Conservation (phyloP, 1,284 basidiomycete species). For the Moesziomyces parantarcticus region DNA sequence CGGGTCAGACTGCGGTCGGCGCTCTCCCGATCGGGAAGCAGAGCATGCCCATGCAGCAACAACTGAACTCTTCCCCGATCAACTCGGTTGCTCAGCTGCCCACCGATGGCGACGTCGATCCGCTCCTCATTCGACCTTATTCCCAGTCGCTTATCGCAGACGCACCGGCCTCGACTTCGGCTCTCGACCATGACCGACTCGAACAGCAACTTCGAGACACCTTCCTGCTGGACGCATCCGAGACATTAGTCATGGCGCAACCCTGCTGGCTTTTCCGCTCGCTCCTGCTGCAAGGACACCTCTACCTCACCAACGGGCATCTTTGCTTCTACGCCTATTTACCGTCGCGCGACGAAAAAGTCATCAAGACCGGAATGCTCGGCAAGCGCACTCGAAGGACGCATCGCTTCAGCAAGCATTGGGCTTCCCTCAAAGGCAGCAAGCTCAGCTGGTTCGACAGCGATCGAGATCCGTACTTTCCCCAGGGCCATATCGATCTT, state of each 20-base stretch:
- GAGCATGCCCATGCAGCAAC: background rate
- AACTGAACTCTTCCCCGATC: slow-evolving; percentile 1
- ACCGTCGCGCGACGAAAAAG: slow-evolving; percentile 48
- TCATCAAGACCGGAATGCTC: slow-evolving; percentile 42
- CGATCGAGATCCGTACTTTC: slow-evolving; percentile 89
- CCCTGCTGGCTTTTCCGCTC: slow-evolving; percentile 66
- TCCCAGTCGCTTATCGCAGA: slow-evolving; percentile 4
- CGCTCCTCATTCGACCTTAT: slow-evolving; percentile 30
- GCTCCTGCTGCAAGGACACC: slow-evolving; percentile 86
- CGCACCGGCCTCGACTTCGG: background rate
- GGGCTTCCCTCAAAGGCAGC: slow-evolving; percentile 53
- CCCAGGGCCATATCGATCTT: slow-evolving; percentile 90
- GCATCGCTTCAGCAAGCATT: slow-evolving; percentile 56
- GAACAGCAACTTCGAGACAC: slow-evolving; percentile 35
- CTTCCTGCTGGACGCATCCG: slow-evolving; percentile 43
- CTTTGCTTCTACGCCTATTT: slow-evolving; percentile 97
- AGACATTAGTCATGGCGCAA: slow-evolving; percentile 41
- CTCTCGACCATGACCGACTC: slow-evolving; percentile 27
- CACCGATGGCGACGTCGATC: slow-evolving; percentile 1
- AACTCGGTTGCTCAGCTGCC: slow-evolving; percentile 3
- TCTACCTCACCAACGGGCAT: slow-evolving; percentile 91
- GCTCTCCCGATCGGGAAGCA: slow-evolving; percentile 3
- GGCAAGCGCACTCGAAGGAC: slow-evolving; percentile 55
- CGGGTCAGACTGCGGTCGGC: slow-evolving; percentile 9
- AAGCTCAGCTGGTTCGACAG: slow-evolving; percentile 61